Base-by-base conservation (phyloP, 495 filamentous ascomycete genomes). In the Ascobolus immersus region DNA sequence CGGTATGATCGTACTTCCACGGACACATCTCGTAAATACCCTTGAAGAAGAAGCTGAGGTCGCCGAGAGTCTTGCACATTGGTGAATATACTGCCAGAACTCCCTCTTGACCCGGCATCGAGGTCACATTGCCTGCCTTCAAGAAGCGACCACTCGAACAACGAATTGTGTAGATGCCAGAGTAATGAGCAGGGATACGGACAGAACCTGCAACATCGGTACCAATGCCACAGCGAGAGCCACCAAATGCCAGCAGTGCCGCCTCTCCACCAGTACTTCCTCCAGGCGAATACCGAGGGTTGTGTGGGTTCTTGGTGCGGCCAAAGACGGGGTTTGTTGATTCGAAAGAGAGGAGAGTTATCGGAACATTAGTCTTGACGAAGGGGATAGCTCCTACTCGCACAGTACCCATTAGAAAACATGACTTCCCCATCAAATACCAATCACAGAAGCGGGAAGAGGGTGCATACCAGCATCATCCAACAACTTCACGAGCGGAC, bases 131-230 rank as follows among this genome's bases (percentile, higher is more conserved):
- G 4, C 84, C 86, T 24, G 59, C 60, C 48, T 89, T 89, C 4
- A 80, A 81, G 79, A 86, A 96, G 17, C 86, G 62, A 12, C 86
- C 82, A n/a, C 77, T 90, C n/a, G 73, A 80, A 52, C 86, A 96
- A 28, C 81, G 67, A 14, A 96, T 52, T 2, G 71, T 71, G 51
- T 92, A 93, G 47, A 91, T 80, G 2, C 86, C 86, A 20, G 70
- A 72, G 58, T 76, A 94, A 32, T 90, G 81, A 3, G 86, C 84
- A 2, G 86, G 86, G 11, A 64, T 73, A 18, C 86, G 64, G 2
- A 96, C 86, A 7, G 75, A 84, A 8, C 86, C 86, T 25, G 86
- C 84, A 7, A 94, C 84, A 48, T 94, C 86, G 10, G 77, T 82
- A 21, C 86, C 86, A 41, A 96, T 72, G 18, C 86, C 86, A 37